Evolutionary conservation across 768 basidiomycete genomes (phyloP), one percentile per base, ranked within the genome.

Genomic region (Austroboletus eburneus): DNA sequence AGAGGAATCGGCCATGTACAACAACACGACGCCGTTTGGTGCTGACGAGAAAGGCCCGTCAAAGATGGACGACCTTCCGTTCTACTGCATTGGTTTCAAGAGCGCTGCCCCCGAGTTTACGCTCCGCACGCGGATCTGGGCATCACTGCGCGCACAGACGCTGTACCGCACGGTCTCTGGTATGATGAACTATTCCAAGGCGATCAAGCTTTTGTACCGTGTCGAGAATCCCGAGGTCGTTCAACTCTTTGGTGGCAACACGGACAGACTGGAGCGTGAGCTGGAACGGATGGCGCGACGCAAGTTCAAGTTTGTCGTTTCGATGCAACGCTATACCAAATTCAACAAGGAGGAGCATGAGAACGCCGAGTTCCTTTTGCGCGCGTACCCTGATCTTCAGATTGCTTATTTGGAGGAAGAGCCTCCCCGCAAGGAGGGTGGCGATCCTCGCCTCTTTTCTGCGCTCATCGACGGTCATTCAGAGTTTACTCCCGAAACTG

Each of bases 101-200:
- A 94, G 88, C 52, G 91, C 95, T 17, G 91, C 94, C 3, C 96
- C 95, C 3, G 96, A 99, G 67, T 99, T 94, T 66, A 99, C 96
- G 2, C 79, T 99, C 13, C 92, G 96, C 49, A 99, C 96, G 8
- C 86, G 96, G 64, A 99, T 99, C 60, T 99, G 96, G 96, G 94
- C 96, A 9, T 97, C 95, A 5, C 80, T 99, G 9, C 91, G 96
- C 44, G 96, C 96, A 16, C 96, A 99, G 73, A 99, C 96, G 2
- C 80, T 99, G 17, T 98, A 99, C 65, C 84, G 96, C 55, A 99
- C 96, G 13, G 95, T 99, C 16, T 97, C 96, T 29, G 96, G 96
- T 42, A 97, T 99, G 91, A 98, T 98, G 96, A 99, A 99, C 72
- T 98, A 99, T 67, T 84, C 90, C 55, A 99, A 99, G 73, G 96